Conservation (phyloP, 1,139 yeast genomes). For the Hyphopichia burtonii region DNA sequence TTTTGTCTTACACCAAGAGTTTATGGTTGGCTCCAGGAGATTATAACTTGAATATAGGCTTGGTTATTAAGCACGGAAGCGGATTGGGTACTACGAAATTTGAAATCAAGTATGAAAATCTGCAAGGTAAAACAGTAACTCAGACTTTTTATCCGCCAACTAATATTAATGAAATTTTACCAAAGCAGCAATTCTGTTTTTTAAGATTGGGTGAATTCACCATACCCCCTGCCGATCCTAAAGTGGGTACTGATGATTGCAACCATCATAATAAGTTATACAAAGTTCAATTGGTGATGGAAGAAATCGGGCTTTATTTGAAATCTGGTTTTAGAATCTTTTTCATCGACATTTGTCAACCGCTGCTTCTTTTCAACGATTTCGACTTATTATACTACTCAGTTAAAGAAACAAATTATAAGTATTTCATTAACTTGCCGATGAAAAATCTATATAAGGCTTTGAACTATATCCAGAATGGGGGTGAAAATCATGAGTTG, state of each 20-base stretch:
- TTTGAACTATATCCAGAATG: conserved; percentile 34
- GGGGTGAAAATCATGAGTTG: conserved; percentile 18
- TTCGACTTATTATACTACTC: conserved; percentile 43
- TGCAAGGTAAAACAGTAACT: conserved; percentile 17
- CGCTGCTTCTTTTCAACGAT: conserved; percentile 43
- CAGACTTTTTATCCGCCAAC: conserved; percentile 56
- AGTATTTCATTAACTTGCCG: conserved; percentile 42
- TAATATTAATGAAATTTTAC: conserved; percentile 56
- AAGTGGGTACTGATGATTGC: neutral
- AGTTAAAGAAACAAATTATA: conserved; percentile 41
- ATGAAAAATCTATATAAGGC: conserved; percentile 45
- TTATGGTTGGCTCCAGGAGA: conserved; percentile 52
- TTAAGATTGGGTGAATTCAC: conserved; percentile 52
- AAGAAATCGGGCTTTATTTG: conserved; percentile 56
- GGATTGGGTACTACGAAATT: conserved; percentile 64
- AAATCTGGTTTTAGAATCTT: conserved; percentile 59
- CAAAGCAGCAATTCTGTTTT: conserved; percentile 51
- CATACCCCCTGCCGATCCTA: conserved; percentile 14
- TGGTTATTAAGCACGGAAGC: conserved; percentile 51
- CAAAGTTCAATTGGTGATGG: conserved; percentile 50
- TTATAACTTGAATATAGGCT: conserved; percentile 52
- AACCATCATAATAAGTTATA: conserved; percentile 25
- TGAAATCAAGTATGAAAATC: conserved; percentile 35
- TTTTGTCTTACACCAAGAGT: conserved; percentile 46
- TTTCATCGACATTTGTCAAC: conserved; percentile 54